Evolutionary conservation across 345 rosid genomes (phyloP).

Genomic region (Eucalyptus urophylla): DNA sequence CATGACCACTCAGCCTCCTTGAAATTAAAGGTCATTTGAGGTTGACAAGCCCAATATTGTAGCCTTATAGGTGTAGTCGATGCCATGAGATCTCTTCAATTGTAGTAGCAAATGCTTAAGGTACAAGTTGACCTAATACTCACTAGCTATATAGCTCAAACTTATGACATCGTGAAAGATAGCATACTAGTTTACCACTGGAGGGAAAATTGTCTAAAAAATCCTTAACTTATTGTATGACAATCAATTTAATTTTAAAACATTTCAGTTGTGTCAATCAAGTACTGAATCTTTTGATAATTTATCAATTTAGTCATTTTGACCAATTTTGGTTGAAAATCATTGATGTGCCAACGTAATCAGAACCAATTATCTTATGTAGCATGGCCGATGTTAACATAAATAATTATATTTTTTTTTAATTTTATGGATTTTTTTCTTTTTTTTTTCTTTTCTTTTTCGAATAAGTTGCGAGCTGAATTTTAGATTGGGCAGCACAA

Average conservation of each 20-base stretch:
- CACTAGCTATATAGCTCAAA: background rate
- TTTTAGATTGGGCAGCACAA: background rate
- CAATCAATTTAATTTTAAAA: too few relatives aligned
- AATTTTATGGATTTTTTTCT: too few relatives aligned
- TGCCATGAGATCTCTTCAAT: background rate
- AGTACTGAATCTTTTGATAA: too few relatives aligned
- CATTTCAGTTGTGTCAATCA: too few relatives aligned
- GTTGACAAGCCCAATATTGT: background rate
- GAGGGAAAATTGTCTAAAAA: background rate
- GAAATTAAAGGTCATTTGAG: background rate
- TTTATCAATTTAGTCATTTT: too few relatives aligned
- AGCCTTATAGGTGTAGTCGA: background rate
- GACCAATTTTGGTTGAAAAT: too few relatives aligned
- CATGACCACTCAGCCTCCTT: background rate
- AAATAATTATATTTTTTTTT: too few relatives aligned
- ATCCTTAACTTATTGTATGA: too few relatives aligned
- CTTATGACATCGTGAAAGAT: background rate
- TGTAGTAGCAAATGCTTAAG: background rate
- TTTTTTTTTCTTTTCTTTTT: background rate
- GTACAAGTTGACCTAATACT: background rate
- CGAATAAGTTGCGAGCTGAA: background rate
- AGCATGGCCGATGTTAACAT: fast-evolving
- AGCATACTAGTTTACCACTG: background rate
- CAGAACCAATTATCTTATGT: fast-evolving
- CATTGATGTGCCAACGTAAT: fast-evolving